Evolutionary conservation across 345 rosid species (phyloP), one percentile per base, ranked within the genome.

Genomic region (Eutrema japonicum): DNA sequence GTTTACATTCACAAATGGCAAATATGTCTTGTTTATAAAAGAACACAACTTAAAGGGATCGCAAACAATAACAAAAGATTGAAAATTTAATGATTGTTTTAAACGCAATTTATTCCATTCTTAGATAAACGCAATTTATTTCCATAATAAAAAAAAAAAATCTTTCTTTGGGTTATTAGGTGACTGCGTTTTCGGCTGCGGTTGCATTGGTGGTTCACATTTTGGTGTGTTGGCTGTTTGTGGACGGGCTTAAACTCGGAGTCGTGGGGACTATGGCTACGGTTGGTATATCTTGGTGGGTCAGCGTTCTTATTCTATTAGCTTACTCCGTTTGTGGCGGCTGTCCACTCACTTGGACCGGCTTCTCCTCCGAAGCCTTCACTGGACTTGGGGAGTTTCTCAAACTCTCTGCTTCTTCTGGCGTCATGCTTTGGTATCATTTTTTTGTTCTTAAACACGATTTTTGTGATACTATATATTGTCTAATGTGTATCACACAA

Each of bases 351-450:
- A 82, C 96, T 10, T 89, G 96, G 92, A 76, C 73, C 6, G 90
- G 96, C 35, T 84, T 79, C 49, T 87, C 92, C 1, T 6, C 55
- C 10, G 69, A 89, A 76, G 92, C 92, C 27, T 82, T 86, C 56
- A 69, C 75, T 12, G 89, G 84, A 0, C 80, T 89, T 7, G 81
- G 87, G 89, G 90, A 84, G 0, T 89, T 85, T 29, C 47, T 83
- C 2, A 82, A 85, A 56, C 83, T 87, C 7, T 89, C 92, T 6
- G 84, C 81, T 46, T 87, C 96, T 50, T 82, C 96, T 8, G 96
- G 96, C 1, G 83, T 89, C 75, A 89, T 89, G 96, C 83, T 89
- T 22, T 89, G 92, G 96, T 87, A 80, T 3, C 11, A 7, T 32
- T 37, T 2, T 2, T 16, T 27, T 22, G 26, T 22, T 22, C 2